Percentiles rank a stretch among this genome's conserved stretches.
phyloP scores from a whole-genome alignment of 495 filamentous ascomycete species.

The Xylaria scruposa region DNA sequence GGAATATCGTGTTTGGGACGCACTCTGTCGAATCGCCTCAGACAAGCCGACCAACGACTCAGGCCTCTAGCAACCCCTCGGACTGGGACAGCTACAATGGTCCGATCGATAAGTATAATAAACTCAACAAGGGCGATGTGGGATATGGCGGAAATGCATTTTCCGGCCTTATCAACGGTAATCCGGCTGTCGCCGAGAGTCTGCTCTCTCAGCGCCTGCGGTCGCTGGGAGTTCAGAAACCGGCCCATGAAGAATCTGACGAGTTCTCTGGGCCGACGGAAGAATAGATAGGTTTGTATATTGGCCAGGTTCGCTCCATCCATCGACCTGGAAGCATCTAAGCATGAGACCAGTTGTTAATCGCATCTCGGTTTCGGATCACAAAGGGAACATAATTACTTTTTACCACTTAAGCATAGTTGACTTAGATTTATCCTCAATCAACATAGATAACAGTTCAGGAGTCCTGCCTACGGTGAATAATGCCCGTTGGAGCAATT shows the following conservation, averaged over 20 bases:
- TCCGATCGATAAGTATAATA: constrained; percentile 60
- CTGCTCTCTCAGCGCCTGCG: constrained; percentile 54
- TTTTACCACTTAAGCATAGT: neutral
- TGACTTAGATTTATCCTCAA: neutral
- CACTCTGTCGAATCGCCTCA: constrained; percentile 34
- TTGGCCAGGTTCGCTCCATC: neutral
- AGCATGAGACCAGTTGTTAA: neutral
- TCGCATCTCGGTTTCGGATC: neutral
- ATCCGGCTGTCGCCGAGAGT: constrained; percentile 44
- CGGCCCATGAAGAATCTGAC: neutral
- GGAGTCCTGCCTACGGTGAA: neutral
- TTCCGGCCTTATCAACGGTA: constrained; percentile 36
- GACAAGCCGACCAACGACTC: constrained; percentile 31
- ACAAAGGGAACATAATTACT: neutral
- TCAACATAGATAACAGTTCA: neutral
- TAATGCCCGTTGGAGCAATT: neutral
- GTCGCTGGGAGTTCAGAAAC: constrained; percentile 45
- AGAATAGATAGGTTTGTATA: constrained; percentile 10
- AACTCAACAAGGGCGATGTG: constrained; percentile 69
- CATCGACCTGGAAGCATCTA: neutral
- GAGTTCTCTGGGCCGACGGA: neutral
- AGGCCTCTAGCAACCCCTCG: constrained; percentile 36
- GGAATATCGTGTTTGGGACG: constrained; percentile 23
- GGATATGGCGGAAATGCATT: constrained; percentile 72
- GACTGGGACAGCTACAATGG: constrained; percentile 29